Percentiles rank a stretch among this genome's conserved stretches.
These are phyloP conservation scores for Teratosphaeria zuluensis DNA, from an alignment of 2,329 filamentous ascomycete genomes.

Conservation along the genomic window DNA sequence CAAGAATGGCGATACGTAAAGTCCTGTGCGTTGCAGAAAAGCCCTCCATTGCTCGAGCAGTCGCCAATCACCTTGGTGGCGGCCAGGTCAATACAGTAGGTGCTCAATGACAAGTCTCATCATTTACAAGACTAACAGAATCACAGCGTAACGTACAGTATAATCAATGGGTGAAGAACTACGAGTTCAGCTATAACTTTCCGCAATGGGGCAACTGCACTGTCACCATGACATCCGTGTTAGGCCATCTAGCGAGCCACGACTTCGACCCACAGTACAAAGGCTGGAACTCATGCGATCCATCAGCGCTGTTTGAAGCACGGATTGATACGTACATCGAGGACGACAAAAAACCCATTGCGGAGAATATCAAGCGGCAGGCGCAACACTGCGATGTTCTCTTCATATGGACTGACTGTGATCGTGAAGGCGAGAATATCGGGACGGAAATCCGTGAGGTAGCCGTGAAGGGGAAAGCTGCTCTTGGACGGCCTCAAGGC, in stretches of 20 bases:
- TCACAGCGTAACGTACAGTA: conserved; percentile 55
- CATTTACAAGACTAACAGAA: conserved; percentile 5
- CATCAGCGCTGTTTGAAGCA: conserved; percentile 70
- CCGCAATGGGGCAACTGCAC: conserved; percentile 67
- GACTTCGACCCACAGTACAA: conserved; percentile 68
- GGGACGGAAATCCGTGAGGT: conserved; percentile 81
- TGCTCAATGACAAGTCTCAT: conserved; percentile 6
- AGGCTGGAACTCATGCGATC: conserved; percentile 73
- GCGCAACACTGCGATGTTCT: conserved; percentile 63
- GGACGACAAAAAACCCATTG: conserved; percentile 67
- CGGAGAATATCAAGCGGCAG: conserved; percentile 73
- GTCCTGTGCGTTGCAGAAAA: conserved; percentile 77
- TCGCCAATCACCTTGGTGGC: conserved; percentile 80
- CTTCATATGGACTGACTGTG: conserved; percentile 98
- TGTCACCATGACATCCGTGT: conserved; percentile 89
- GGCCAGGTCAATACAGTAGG: conserved; percentile 61
- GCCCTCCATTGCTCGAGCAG: conserved; percentile 90
- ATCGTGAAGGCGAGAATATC: conserved; percentile 94
- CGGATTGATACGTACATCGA: conserved; percentile 60
- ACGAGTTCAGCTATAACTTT: conserved; percentile 84
- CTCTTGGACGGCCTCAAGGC: conserved; percentile 45
- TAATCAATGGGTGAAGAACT: conserved; percentile 83
- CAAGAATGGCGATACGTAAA: conserved; percentile 23
- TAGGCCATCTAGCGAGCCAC: conserved; percentile 73
- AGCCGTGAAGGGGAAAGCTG: conserved; percentile 62